Conservation (phyloP, 306 rosid genomes). For the Fagus sylvatica region DNA sequence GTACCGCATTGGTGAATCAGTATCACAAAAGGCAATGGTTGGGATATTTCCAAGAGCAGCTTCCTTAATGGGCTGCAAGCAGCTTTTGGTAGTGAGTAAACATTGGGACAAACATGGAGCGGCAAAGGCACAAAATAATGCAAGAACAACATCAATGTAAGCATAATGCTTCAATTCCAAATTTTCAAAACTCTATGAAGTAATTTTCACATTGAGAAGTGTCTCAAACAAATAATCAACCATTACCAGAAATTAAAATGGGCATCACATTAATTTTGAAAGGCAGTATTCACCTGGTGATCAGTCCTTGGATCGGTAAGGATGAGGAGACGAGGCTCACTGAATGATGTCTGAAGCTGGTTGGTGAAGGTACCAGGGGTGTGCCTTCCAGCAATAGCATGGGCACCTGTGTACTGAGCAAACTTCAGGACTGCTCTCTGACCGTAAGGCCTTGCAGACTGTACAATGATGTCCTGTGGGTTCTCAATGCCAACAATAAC, state of each 20-base stretch:
- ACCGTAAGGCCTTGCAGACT: conserved; percentile 81
- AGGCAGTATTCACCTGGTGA: conserved; percentile 60
- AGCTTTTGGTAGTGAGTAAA: conserved; percentile 6
- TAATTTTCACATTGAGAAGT: too few species aligned
- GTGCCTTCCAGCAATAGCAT: conserved; percentile 85
- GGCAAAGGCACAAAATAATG: neutral
- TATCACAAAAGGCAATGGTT: conserved; percentile 89
- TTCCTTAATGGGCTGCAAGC: conserved; percentile 84
- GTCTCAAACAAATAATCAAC: too few species aligned
- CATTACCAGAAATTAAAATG: too few species aligned
- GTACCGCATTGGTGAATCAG: conserved; percentile 83
- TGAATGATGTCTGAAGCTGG: conserved; percentile 83
- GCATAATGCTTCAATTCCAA: neutral
- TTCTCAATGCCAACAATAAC: conserved; percentile 83
- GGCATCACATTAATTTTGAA: too few species aligned
- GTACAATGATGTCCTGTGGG: conserved; percentile 76
- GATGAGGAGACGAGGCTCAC: conserved; percentile 87
- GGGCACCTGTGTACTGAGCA: conserved; percentile 80
- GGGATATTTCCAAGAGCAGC: conserved; percentile 91
- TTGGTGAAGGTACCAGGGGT: conserved; percentile 92
- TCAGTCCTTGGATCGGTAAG: conserved; percentile 94
- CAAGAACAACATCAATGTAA: neutral
- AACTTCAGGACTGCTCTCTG: conserved; percentile 85
- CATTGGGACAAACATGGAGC: neutral
- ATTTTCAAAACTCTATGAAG: too few species aligned